These are phyloP conservation scores for Saccharomycopsis lassenensis DNA, from an alignment of 805 yeast genomes.

Conservation along the genomic window DNA sequence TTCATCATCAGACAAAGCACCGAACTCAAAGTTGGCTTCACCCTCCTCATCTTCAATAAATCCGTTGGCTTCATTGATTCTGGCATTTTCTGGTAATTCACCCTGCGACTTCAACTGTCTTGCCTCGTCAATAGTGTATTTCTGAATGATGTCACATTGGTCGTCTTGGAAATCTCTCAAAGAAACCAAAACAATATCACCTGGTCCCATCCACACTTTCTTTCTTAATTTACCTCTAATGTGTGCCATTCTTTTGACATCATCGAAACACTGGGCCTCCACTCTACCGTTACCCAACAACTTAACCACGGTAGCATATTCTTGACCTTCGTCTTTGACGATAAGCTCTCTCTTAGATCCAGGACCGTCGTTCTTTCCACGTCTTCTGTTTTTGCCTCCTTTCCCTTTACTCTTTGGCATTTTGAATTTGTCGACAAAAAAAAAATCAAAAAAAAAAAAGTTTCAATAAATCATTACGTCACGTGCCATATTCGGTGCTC, in stretches of 20 bases:
- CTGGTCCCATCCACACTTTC: slow-evolving; percentile 99
- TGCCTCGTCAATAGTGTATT: slow-evolving; percentile 95
- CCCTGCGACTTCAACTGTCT: slow-evolving; percentile 92
- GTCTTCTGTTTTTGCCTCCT: slow-evolving; percentile 83
- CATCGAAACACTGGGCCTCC: slow-evolving; percentile 93
- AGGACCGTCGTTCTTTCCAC: slow-evolving; percentile 93
- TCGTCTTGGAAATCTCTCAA: slow-evolving; percentile 98
- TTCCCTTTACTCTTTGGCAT: slow-evolving; percentile 73
- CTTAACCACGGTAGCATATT: slow-evolving; percentile 95
- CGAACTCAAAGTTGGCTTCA: slow-evolving; percentile 96
- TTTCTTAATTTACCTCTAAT: slow-evolving; percentile 98
- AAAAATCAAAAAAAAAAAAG: no score
- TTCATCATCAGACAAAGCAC: slow-evolving; percentile 77
- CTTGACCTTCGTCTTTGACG: slow-evolving; percentile 93
- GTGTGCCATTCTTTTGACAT: slow-evolving; percentile 87
- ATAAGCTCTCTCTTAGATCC: slow-evolving; percentile 90
- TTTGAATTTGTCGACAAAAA: slow-evolving; percentile 19
- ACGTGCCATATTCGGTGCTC: no score
- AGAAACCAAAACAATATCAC: slow-evolving; percentile 92
- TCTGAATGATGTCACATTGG: slow-evolving; percentile 95
- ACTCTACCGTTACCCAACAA: slow-evolving; percentile 98
- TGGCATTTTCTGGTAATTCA: slow-evolving; percentile 94
- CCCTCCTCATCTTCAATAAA: slow-evolving; percentile 95
- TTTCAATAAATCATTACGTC: no score
- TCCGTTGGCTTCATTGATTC: slow-evolving; percentile 95